Evolutionary conservation across 495 filamentous ascomycete genomes (phyloP).

Genomic region (Penicillium silybi): DNA sequence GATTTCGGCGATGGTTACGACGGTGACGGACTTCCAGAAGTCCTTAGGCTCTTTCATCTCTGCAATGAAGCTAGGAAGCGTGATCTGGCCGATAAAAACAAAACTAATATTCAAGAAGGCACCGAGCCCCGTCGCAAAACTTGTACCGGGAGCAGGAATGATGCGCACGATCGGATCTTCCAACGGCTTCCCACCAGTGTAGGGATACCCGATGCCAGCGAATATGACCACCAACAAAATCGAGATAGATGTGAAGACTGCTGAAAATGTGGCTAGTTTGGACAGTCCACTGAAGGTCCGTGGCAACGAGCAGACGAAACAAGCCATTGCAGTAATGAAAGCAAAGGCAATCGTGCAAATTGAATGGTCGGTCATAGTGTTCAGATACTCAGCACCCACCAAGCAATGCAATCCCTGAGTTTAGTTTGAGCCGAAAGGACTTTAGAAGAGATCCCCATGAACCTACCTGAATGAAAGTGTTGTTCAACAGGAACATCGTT

Average conservation of each 20-base stretch:
- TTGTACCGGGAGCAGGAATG: conserved; percentile 59
- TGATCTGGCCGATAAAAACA: conserved; percentile 88
- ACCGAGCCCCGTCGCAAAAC: conserved; percentile 68
- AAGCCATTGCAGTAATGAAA: conserved; percentile 61
- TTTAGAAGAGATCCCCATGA: not conserved
- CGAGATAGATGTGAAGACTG: conserved; percentile 76
- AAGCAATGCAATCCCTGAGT: conserved; percentile 68
- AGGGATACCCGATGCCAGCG: conserved; percentile 62
- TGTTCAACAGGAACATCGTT: conserved; percentile 81
- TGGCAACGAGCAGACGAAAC: conserved; percentile 68
- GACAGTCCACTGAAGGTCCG: conserved; percentile 74
- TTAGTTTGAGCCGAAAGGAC: too few relatives aligned
- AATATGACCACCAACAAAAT: conserved; percentile 74
- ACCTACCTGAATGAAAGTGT: conserved; percentile 61
- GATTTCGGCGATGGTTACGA: conserved; percentile 75
- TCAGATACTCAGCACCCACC: conserved; percentile 72
- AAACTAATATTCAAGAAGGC: conserved; percentile 84
- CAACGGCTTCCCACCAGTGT: conserved; percentile 47
- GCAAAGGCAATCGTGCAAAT: conserved; percentile 68
- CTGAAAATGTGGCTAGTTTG: conserved; percentile 65
- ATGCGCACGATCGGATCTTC: conserved; percentile 59
- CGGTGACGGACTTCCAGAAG: conserved; percentile 81
- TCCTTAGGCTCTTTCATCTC: conserved; percentile 81
- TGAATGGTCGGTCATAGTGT: conserved; percentile 64
- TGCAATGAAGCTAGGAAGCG: conserved; percentile 79